Evolutionary conservation across 2,329 filamentous ascomycete species (phyloP), one percentile per base, ranked within the genome.

Genomic region (Cordyceps militaris): DNA sequence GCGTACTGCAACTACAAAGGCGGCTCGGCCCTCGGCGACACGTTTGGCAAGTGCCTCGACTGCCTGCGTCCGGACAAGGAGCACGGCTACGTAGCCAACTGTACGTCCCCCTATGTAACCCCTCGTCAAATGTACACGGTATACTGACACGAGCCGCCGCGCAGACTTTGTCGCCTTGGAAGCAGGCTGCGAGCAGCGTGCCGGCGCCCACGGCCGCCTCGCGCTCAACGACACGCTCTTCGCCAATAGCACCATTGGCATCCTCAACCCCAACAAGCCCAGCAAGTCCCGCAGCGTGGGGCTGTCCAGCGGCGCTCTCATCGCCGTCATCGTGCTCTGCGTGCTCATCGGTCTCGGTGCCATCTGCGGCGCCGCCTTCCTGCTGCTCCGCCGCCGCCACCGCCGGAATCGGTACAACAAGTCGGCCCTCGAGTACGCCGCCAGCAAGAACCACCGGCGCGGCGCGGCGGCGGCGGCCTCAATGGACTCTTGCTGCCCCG

Each of bases 131-230:
- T n/a, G 34, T 38, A 38, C 34, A 5, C n/a, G 7, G 14, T 1
- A 7, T 4, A 36, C 34, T 38, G n/a, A 38, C n/a, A 3, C 13
- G 3, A 36, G 9, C n/a, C 11, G 1, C 36, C 81, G 79, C 76
- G 2, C 36, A 81, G 79, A 76, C 60, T 70, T 83, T 50, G 66
- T 79, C 4, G 79, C 79, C 9, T 70, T 83, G 4, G 70, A 77
- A 61, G 78, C 79, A 3, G 80, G 76, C 47, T 83, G 80, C 61
- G 66, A 70, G 36, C 78, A 82, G 60, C 70, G 73, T 32, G 78
- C 79, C 0, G 59, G 69, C 0, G 60, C 70, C 1, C 72, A 72
- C 1, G 65, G 61, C 2, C 52, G 68, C 30, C 53, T 80, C 24
- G 68, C 70, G 4, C 71, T 80, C 43, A 77, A 74, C 58, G 74